Evolutionary conservation across 2,329 filamentous ascomycete species (phyloP).

Genomic region (Cladosporium sp.): DNA sequence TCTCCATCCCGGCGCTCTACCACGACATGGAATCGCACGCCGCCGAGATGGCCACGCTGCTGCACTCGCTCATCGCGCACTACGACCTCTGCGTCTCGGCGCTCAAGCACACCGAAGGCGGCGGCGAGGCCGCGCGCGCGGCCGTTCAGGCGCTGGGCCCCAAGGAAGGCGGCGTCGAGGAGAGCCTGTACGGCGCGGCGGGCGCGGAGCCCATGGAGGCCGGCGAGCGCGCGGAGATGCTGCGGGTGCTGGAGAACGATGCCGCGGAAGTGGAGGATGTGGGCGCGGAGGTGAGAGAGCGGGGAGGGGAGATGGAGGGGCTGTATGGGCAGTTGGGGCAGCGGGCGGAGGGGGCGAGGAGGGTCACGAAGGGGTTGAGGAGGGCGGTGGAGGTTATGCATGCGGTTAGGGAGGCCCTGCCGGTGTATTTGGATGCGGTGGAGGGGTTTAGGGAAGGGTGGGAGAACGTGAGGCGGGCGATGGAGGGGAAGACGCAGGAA

Average conservation of each 20-base stretch:
- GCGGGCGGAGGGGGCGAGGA: slow-evolving; percentile 53
- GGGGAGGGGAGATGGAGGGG: slow-evolving; percentile 68
- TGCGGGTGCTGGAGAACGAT: slow-evolving; percentile 70
- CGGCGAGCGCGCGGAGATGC: slow-evolving; percentile 74
- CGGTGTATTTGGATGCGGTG: slow-evolving; percentile 58
- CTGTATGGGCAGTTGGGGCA: slow-evolving; percentile 58
- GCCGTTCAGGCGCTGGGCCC: slow-evolving; percentile 28
- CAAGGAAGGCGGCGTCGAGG: slow-evolving; percentile 46
- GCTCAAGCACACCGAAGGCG: slow-evolving; percentile 75
- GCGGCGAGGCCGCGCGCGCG: slow-evolving; percentile 41
- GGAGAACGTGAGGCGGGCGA: slow-evolving; percentile 65
- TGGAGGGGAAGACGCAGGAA: slow-evolving; percentile 64
- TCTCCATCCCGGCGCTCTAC: slow-evolving; percentile 43
- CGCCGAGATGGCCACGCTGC: slow-evolving; percentile 71
- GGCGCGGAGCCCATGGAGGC: slow-evolving; percentile 61
- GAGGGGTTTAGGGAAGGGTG: slow-evolving; percentile 59
- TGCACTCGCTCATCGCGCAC: slow-evolving; percentile 76
- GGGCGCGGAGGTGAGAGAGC: slow-evolving; percentile 63
- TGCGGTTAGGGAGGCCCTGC: slow-evolving; percentile 59
- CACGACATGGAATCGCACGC: slow-evolving; percentile 63
- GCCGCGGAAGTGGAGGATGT: slow-evolving; percentile 57
- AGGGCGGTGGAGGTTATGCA: slow-evolving; percentile 62
- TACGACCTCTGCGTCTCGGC: slow-evolving; percentile 92
- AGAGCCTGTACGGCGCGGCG: slow-evolving; percentile 50
- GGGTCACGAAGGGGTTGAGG: slow-evolving; percentile 52